These are phyloP conservation scores for Cyclotella sp. DNA, from an alignment of 108 stramenopile species.

Conservation along the genomic window DNA sequence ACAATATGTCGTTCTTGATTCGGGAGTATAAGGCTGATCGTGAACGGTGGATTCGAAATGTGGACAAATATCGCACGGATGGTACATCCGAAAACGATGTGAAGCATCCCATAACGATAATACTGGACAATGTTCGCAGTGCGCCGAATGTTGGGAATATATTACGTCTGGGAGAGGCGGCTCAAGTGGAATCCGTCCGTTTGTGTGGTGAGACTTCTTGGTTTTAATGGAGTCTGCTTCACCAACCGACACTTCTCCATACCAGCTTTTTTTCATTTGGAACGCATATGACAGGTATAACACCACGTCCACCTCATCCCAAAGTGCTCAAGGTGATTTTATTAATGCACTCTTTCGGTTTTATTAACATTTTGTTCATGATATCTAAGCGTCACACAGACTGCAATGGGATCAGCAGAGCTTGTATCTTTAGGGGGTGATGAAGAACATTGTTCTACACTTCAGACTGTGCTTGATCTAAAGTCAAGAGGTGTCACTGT, in stretches of 20 bases:
- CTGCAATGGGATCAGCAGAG: conserved; percentile 61
- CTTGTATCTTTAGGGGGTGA: conserved; percentile 38
- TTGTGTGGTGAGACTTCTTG: conserved; percentile 43
- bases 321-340: conserved; percentile 31
- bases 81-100: not conserved
- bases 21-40: conserved; percentile 59
- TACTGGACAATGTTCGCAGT: conserved; percentile 62
- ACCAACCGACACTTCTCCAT: not conserved
- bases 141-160: conserved; percentile 67
- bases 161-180: conserved; percentile 55
- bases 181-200: conserved; percentile 48
- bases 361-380: not conserved
- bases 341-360: not conserved
- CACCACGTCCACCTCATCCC: conserved; percentile 61
- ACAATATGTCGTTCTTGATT: conserved; percentile 58
- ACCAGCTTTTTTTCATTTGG: not conserved
- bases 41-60: conserved; percentile 63
- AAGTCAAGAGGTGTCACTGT: conserved; percentile 51
- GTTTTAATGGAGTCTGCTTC: not conserved
- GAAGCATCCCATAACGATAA: conserved; percentile 48
- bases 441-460: conserved; percentile 34
- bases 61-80: conserved; percentile 45
- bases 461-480: conserved; percentile 54
- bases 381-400: conserved; percentile 26
- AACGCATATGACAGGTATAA: conserved; percentile 27